These are phyloP conservation scores for Termitomyces sp. DNA, from an alignment of 768 basidiomycete genomes.

Conservation along the genomic window DNA sequence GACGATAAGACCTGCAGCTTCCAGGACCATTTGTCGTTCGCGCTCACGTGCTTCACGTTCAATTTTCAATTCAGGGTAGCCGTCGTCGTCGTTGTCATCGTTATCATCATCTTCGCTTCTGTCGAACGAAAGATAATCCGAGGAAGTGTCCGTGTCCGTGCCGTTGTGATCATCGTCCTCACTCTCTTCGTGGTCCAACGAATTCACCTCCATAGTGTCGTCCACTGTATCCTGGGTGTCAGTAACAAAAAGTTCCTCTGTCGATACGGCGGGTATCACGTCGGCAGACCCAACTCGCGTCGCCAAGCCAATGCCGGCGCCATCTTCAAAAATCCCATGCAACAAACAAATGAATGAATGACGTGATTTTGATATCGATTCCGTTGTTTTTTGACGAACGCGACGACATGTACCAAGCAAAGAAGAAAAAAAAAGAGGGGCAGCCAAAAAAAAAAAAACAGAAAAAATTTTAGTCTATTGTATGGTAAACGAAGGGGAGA, in stretches of 20 bases:
- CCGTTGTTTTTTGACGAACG: too few species aligned
- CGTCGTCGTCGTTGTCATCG: conserved; percentile 24
- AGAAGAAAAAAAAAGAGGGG: conserved; percentile 50
- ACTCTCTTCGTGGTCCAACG: conserved; percentile 12
- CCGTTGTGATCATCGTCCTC: conserved; percentile 31
- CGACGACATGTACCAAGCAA: too few species aligned
- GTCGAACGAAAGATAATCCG: conserved; percentile 35
- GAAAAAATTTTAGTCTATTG: conserved; percentile 75
- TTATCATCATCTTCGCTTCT: conserved; percentile 32
- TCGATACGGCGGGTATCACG: too few species aligned
- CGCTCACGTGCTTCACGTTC: conserved; percentile 61
- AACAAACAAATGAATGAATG: too few species aligned
- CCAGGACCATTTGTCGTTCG: conserved; percentile 80
- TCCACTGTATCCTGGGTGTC: not conserved
- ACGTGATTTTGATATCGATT: too few species aligned
- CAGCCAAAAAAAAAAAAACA: conserved; percentile 52
- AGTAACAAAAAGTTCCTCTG: not conserved
- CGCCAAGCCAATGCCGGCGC: too few species aligned
- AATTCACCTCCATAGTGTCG: not conserved
- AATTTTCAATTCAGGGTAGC: conserved; percentile 39
- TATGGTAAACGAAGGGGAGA: conserved; percentile 55
- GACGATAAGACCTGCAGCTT: conserved; percentile 84
- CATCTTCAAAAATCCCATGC: too few species aligned
- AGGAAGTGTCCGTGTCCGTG: conserved; percentile 20
- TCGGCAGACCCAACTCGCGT: too few species aligned